Percentiles rank a stretch among this genome's conserved stretches.
phyloP scores from a whole-genome alignment of 768 basidiomycete genomes.

The Fistulinella prunicolor region DNA sequence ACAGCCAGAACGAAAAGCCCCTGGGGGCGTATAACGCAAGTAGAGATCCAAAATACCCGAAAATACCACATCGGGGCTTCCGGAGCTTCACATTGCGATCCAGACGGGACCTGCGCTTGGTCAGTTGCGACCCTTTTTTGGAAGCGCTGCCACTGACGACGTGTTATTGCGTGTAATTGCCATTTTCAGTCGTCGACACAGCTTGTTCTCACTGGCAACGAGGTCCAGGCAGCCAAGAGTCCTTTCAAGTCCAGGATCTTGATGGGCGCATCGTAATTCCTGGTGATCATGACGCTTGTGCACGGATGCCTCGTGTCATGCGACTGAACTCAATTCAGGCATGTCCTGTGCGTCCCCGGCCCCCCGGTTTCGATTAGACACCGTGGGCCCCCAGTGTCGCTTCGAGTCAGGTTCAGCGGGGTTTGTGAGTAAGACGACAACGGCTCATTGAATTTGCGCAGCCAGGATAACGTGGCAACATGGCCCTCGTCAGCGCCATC shows the following conservation, averaged over 20 bases:
- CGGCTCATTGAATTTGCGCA: conserved; percentile 8
- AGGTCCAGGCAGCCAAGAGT: background rate
- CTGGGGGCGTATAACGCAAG: conserved; percentile 10
- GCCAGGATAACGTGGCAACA: conserved; percentile 11
- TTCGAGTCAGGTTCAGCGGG: conserved; percentile 15
- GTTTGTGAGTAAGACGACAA: conserved; percentile 5
- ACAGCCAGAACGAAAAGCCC: conserved; percentile 1
- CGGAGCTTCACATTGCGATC: conserved; percentile 18
- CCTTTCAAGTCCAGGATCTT: conserved; percentile 14
- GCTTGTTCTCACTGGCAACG: conserved; percentile 9
- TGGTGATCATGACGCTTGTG: conserved; percentile 18
- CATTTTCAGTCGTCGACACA: conserved; percentile 4
- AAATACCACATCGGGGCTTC: conserved; percentile 17
- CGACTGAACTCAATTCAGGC: conserved; percentile 5
- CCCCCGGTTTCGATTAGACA: background rate
- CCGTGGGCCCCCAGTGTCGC: conserved; percentile 10
- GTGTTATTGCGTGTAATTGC: conserved; percentile 14
- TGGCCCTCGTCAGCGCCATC: conserved; percentile 5
- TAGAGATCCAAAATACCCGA: conserved; percentile 12
- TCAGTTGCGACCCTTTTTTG: conserved; percentile 14
- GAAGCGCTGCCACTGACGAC: conserved; percentile 7
- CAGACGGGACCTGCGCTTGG: conserved; percentile 4
- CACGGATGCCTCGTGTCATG: conserved; percentile 7
- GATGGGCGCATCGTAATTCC: conserved; percentile 9
- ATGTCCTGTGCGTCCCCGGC: background rate